These are phyloP conservation scores for Ananas comosus DNA, from an alignment of 176 grass and related monocot species.

Conservation along the genomic window DNA sequence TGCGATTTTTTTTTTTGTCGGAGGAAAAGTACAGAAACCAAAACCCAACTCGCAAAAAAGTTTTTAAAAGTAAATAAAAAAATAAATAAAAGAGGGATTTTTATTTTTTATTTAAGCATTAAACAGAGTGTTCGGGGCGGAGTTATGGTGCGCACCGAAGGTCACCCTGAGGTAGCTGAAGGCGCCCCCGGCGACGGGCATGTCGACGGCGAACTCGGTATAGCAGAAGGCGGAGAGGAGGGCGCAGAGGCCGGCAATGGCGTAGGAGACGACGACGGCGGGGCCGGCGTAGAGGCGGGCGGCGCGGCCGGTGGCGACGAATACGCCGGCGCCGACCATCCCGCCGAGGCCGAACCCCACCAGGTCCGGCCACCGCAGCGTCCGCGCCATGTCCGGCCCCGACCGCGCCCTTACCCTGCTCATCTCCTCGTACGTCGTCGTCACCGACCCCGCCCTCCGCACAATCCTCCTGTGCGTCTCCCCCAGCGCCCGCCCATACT, in stretches of 20 bases:
- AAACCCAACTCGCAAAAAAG: not conserved
- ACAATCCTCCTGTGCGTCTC: slow-evolving; percentile 55
- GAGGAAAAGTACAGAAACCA: not conserved
- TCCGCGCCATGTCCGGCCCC: slow-evolving; percentile 54
- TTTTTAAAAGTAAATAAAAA: too few relatives aligned
- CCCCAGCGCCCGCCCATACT: slow-evolving; percentile 44
- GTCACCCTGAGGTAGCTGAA: slow-evolving; percentile 60
- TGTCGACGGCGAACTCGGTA: slow-evolving; percentile 91
- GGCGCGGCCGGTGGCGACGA: slow-evolving; percentile 34
- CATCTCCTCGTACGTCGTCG: slow-evolving; percentile 77
- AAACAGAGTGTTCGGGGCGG: not conserved
- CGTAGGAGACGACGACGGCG: slow-evolving; percentile 47
- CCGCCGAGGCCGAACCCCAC: slow-evolving; percentile 53
- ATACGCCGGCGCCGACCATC: slow-evolving; percentile 44
- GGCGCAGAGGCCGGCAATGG: slow-evolving; percentile 85
- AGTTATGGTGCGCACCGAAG: slow-evolving; percentile 38
- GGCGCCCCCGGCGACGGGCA: slow-evolving; percentile 79
- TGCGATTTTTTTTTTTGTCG: not conserved
- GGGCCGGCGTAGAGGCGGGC: slow-evolving; percentile 27
- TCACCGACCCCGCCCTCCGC: slow-evolving; percentile 52
- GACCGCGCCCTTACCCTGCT: slow-evolving; percentile 69
- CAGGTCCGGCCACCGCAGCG: slow-evolving; percentile 84
- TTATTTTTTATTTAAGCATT: not conserved
- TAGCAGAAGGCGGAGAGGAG: slow-evolving; percentile 97
- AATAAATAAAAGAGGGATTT: not conserved